Evolutionary conservation across 805 yeast genomes (phyloP), one percentile per base, ranked within the genome.

Genomic region (Grigorovia transvaalensis): DNA sequence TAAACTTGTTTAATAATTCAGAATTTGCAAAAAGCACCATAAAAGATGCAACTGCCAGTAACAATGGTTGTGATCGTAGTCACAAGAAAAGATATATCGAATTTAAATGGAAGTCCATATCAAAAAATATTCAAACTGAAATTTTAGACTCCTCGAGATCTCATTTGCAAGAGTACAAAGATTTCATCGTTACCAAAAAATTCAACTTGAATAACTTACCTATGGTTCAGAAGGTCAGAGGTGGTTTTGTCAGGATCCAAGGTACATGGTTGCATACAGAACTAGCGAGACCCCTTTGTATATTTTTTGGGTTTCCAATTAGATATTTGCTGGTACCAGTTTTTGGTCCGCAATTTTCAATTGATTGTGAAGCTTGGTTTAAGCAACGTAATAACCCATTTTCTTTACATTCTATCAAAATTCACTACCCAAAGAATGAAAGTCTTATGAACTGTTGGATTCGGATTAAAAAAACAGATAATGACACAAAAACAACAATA

Each of bases 211-310:
- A 33, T 13, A 33, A 33, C 15, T 33, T 33, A 33, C 38, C 38
- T 33, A 56, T 65, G 13, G 60, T 71, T 40, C 79, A 80, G 57
- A 76, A 96, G 45, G 87, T 88, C n/a, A 73, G 96, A 50, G 97
- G 97, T 46, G 97, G 97, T 2, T 88, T 81, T 60, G 75, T 89
- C 57, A 88, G 88, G 71, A 88, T 90, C 57, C 97, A 89, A 70
- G 97, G 97, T 3, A 88, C 96, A 9, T 90, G 96, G 96, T 69
- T 88, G 43, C 91, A 96, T 1, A 84, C 69, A 61, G 77, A 76
- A 9, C 72, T 85, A 1, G 88, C 93, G 27, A 75, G 74, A 54
- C 69, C 78, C 30, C 71, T 89, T 49, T 91, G 95, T 4, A 67
- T 79, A 38, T 77, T 84, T 50, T 85, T 88, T 59, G 86, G 95